Evolutionary conservation across 345 rosid species (phyloP), one percentile per base, ranked within the genome.

Genomic region (Linum usitatissimum): DNA sequence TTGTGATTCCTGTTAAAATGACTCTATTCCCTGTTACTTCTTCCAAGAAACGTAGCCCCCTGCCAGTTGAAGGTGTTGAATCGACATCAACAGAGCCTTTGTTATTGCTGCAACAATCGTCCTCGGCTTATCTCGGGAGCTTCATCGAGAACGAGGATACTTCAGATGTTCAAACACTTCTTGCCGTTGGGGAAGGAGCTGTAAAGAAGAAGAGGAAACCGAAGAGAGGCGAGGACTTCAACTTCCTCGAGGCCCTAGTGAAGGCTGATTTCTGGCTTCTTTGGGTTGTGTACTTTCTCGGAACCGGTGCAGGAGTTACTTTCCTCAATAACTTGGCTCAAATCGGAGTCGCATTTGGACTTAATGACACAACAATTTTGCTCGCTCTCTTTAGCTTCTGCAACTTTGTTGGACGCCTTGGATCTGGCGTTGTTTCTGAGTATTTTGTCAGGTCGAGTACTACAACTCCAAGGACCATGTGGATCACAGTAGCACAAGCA

Each of bases 241-340:
- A 36, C 5, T 60, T 87, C 64, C 72, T 62, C 30, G 88, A 93
- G 78, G 97, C 85, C 60, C 74, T 87, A 57, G 65, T 85, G 66
- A 90, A 90, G 83, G 96, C 95, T 30, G 97, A 94, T 75, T 94
- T 86, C 76, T 94, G 99, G 99, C 96, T 94, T 67, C 97, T 93
- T 54, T 90, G 97, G 97, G 53, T 77, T 60, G 79, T 74, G 17
- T 90, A 82, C 70, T 93, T 93, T 77, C 83, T 87, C 0, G 99
- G 97, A 55, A 87, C 80, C 61, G 99, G 97, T 75, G 69, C 99
- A 61, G 99, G 99, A 31, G 79, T 87, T 38, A 90, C 99, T 0
- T 80, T 90, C 71, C 85, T 87, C 45, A 93, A 93, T 77, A 90
- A 93, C 78, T 84, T 93, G 83, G 93, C 99, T 53, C 99, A 93